phyloP scores from a whole-genome alignment of 1,139 yeast species.

The Protomyces macrosporus region DNA sequence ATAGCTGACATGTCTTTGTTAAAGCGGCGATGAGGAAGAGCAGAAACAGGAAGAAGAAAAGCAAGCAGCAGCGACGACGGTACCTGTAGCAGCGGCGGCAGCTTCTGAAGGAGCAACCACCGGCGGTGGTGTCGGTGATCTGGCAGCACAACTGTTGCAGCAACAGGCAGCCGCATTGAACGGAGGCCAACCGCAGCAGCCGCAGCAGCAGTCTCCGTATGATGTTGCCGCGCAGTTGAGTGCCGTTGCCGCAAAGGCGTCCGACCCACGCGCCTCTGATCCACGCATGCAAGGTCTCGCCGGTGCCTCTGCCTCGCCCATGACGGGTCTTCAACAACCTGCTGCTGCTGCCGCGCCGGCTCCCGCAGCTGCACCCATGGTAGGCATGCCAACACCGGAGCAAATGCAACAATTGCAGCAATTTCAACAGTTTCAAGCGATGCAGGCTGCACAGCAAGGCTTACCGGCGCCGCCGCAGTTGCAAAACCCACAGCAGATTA shows the following conservation, averaged over 20 bases:
- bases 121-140: neutral
- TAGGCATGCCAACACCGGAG: constrained; percentile 6
- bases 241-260: neutral
- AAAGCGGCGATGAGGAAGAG: constrained; percentile 40
- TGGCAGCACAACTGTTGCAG: constrained; percentile 9
- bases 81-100: constrained; percentile 7
- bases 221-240: neutral
- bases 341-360: neutral
- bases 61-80: constrained; percentile 6
- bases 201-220: neutral
- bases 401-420: neutral
- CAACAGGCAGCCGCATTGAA: constrained; percentile 1
- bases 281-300: constrained; percentile 19
- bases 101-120: constrained; percentile 1
- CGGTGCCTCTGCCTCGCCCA: neutral
- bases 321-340: neutral
- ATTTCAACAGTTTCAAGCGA: neutral
- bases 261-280: constrained; percentile 1
- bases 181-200: neutral
- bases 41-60: constrained; percentile 24
- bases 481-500: constrained; percentile 6
- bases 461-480: constrained; percentile 14
- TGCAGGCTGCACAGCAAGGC: neutral
- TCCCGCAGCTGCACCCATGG: neutral
- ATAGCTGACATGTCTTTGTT: constrained; percentile 1